Evolutionary conservation across 2,329 filamentous ascomycete genomes (phyloP), one percentile per base, ranked within the genome.

Genomic region (Phyllosticta citrichinensis): DNA sequence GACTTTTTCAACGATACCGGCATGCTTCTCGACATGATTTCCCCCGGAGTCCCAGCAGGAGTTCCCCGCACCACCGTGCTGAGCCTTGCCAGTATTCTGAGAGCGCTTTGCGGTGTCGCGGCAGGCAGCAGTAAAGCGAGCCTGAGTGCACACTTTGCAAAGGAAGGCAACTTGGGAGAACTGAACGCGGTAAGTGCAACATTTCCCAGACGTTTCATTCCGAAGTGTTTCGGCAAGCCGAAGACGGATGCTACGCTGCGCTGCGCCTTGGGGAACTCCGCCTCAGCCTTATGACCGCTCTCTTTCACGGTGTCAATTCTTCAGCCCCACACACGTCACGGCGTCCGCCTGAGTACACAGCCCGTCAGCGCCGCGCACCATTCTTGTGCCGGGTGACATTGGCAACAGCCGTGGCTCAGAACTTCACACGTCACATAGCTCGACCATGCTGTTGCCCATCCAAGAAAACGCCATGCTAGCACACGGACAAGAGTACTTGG

Each of bases 51-150:
- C 54, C 84, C 87, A 0, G 69, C 78, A 1, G 33, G 33, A 14
- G 33, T 40, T 14, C 33, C 33, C 5, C 76, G 86, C 8, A 82
- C 88, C 1, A 66, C 76, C 4, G 68, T 88, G 2, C 75, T 88
- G 57, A 83, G 84, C 66, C 73, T 80, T 24, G 82, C 81, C 24
- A 86, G 85, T 63, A 78, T 87, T 9, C 73, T 88, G 60, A 75
- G 86, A 51, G 81, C 84, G 0, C 76, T 97, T 0, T 97, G 94
- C 70, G 94, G 93, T 25, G 91, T 97, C 5, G 89, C 93, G 0
- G 93, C 91, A 0, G 91, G 89, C 12, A 91, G 90, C 60, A 88
- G 89, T 64, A 97, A 97, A 74, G 93, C 93, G 1, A 92, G 88
- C 63, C 76, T 99, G 66, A 94, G 89, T 70, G 88, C 90, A 11